A percentile compares a stretch with the other conserved stretches of the same genome.
phyloP scores from a whole-genome alignment of 768 basidiomycete genomes.

The Gloeopeniophorella convolvens region DNA sequence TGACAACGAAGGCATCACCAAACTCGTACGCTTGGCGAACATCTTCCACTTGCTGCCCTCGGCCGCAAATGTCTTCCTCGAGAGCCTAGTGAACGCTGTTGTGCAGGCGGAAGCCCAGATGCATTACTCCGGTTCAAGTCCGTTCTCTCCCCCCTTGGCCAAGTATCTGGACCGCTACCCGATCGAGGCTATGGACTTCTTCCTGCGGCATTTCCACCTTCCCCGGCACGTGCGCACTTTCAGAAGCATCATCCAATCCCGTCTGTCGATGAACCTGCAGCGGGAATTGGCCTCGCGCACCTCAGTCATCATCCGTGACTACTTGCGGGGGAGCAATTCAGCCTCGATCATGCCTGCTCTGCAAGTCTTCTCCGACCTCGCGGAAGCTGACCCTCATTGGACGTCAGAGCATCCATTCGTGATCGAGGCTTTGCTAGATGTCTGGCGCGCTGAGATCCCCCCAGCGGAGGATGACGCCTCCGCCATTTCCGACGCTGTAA shows the following conservation, averaged over 20 bases:
- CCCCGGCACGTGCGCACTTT: conserved; percentile 78
- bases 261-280: conserved; percentile 67
- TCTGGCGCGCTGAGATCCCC: conserved; percentile 59
- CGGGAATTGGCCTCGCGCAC: conserved; percentile 61
- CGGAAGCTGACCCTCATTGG: conserved; percentile 62
- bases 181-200: conserved; percentile 75
- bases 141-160: conserved; percentile 89
- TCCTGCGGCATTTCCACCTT: conserved; percentile 72
- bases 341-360: conserved; percentile 61
- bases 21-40: conserved; percentile 91
- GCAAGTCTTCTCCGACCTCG: conserved; percentile 70
- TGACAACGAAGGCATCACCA: conserved; percentile 87
- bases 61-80: conserved; percentile 87
- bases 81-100: conserved; percentile 77
- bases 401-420: conserved; percentile 58
- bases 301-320: conserved; percentile 43
- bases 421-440: conserved; percentile 59
- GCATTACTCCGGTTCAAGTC: conserved; percentile 83
- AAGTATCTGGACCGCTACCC: conserved; percentile 91
- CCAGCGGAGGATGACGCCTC: conserved; percentile 30
- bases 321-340: conserved; percentile 44
- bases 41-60: conserved; percentile 96
- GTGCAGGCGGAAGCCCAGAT: conserved; percentile 90
- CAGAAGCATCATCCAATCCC: conserved; percentile 74
- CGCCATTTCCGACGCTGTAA: conserved; percentile 45